phyloP scores from a whole-genome alignment of 169 alveolate species.

The Theileria annulata region DNA sequence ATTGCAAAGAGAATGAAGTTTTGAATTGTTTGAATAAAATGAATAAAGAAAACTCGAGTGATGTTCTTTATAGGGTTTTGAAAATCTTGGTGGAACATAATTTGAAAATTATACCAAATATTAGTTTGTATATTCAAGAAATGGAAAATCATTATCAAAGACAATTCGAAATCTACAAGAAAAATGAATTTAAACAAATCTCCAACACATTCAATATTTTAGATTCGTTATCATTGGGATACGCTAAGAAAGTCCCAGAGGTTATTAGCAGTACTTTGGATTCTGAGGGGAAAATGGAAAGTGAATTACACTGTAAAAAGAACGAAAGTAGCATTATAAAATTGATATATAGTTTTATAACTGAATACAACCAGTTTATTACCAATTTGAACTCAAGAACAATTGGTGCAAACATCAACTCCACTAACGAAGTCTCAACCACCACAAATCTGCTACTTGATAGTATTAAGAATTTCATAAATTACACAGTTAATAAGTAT shows the following conservation, averaged over 20 bases:
- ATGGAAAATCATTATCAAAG: background rate
- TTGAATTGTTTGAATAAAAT: background rate
- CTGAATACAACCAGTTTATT: background rate
- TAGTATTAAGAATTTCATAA: background rate
- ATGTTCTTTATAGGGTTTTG: background rate
- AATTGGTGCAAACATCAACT: background rate
- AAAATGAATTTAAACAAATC: background rate
- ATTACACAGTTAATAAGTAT: background rate
- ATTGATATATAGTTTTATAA: background rate
- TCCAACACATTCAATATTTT: background rate
- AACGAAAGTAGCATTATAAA: background rate
- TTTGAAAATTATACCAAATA: background rate
- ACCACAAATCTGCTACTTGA: background rate
- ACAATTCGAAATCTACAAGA: background rate
- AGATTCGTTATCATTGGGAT: slow-evolving; percentile 8
- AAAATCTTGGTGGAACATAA: background rate
- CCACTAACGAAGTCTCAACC: background rate
- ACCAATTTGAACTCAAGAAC: background rate
- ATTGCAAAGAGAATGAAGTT: background rate
- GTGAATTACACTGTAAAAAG: background rate
- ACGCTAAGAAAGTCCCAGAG: background rate
- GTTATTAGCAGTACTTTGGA: background rate
- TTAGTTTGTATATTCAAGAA: background rate
- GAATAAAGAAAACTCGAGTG: background rate
- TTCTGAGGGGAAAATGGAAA: background rate